phyloP scores from a whole-genome alignment of 2,329 filamentous ascomycete species.

The Botrytis paeoniae region DNA sequence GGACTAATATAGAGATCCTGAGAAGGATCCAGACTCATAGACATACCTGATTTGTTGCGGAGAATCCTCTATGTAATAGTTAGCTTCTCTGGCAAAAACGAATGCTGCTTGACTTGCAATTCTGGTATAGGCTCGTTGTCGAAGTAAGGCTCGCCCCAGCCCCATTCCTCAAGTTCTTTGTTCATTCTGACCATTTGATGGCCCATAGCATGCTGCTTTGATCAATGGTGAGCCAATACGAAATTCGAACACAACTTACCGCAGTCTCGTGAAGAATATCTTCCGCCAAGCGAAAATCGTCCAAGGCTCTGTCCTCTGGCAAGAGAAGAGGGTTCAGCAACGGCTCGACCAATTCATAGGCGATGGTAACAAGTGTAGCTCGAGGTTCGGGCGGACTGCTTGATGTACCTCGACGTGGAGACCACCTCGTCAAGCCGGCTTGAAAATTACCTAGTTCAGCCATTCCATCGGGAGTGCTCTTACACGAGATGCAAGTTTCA shows the following conservation, averaged over 20 bases:
- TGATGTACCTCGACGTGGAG: neutral
- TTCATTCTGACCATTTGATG: neutral
- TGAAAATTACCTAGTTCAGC: neutral
- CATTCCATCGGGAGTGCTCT: neutral
- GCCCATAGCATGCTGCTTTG: neutral
- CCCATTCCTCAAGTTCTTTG: neutral
- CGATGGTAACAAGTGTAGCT: neutral
- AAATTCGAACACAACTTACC: neutral
- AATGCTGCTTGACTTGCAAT: neutral
- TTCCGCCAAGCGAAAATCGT: conserved; percentile 3
- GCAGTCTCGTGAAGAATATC: conserved; percentile 4
- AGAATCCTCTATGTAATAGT: neutral
- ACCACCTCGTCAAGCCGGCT: neutral
- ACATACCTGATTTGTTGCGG: neutral
- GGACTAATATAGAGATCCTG: neutral
- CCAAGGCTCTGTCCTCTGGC: conserved; percentile 9
- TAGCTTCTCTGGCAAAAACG: neutral
- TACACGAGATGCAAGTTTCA: neutral
- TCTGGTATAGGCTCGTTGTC: conserved; percentile 3
- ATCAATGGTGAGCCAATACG: neutral
- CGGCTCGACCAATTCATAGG: conserved; percentile 3
- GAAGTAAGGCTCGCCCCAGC: neutral
- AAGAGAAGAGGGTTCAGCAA: conserved; percentile 1
- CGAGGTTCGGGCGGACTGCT: neutral
- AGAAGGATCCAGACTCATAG: neutral